Base-by-base conservation (phyloP, 2,329 filamentous ascomycete species). In the Beauveria sp. region DNA sequence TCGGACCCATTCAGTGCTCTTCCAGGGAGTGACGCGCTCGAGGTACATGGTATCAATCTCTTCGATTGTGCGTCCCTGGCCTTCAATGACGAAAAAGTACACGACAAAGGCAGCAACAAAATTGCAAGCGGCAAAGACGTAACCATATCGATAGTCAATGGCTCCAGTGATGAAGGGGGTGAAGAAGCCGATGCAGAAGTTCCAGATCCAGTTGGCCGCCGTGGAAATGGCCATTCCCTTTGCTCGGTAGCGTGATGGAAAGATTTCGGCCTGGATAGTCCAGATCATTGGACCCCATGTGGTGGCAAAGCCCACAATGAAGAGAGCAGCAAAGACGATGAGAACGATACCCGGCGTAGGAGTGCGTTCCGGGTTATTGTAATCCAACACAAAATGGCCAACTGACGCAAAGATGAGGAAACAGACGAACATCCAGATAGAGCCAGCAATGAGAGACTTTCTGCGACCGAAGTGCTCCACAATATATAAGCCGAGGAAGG, bases 1-100 rank as follows among this genome's bases (percentile, higher is more conserved):
- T 0, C 78, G 70, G 5, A 74, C 66, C 83, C 82, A 89, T 64
- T 80, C 75, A 51, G 76, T 71, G 67, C 84, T 87, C 77, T 85
- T 82, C 76, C 83, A 84, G 0, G 88, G 86, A 66, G 77, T 83
- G 20, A 90, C 85, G 28, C 76, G 76, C 55, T 87, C 77, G 42
- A 90, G 78, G 66, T 91, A 92, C 87, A 90, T 89, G 53, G 85
- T 88, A 68, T 93, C 90, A 61, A 93, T 88, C 72, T 93, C 88
- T 75, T 93, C 90, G 1, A 93, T 79, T 0, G 84, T 87, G 6
- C 88, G 83, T 58, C 87, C 89, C 69, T 89, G 86, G 51, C 83
- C 86, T 71, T 93, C 89, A 61, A 88, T 85, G 58, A 92, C 82
- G 72, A 91, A 91, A 75, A 93, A 89, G 77, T 88, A 93, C 34